phyloP scores from a whole-genome alignment of 129 eudicot genomes.

The Cynara cardunculus region DNA sequence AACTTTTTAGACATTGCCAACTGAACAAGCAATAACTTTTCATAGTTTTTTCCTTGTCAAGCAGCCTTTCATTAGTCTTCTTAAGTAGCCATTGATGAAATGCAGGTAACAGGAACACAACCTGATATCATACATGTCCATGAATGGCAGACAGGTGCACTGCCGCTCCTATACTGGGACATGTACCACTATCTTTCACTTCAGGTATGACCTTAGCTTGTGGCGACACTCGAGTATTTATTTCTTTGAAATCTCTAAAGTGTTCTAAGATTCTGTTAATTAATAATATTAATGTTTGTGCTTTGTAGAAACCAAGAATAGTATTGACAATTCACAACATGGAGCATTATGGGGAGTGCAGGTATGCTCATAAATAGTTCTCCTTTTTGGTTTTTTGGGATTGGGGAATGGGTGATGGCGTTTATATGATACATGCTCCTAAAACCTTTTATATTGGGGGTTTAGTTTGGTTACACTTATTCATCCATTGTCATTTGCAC shows the following conservation, averaged over 20 bases:
- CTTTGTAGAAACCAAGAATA: constrained; percentile 73
- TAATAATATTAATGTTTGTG: constrained; percentile 6
- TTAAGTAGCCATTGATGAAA: not conserved
- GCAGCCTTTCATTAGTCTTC: not conserved
- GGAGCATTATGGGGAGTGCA: constrained; percentile 94
- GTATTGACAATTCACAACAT: constrained; percentile 91
- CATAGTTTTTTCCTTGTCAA: not conserved
- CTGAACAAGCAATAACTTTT: not conserved
- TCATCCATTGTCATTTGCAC: not conserved
- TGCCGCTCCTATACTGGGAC: constrained; percentile 84
- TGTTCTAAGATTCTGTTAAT: not conserved
- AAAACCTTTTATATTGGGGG: not conserved
- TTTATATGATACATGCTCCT: not conserved
- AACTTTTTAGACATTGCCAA: not conserved
- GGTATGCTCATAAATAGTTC: constrained; percentile 36
- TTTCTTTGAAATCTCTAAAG: not conserved
- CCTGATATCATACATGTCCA: constrained; percentile 90
- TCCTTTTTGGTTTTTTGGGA: not conserved
- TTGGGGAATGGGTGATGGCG: not conserved
- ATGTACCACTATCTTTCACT: constrained; percentile 82
- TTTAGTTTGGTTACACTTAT: not conserved
- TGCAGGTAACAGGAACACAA: constrained; percentile 61
- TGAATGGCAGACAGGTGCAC: constrained; percentile 83
- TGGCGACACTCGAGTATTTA: not conserved
- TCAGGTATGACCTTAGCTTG: constrained; percentile 34